Evolutionary conservation across 2,329 filamentous ascomycete species (phyloP), one percentile per base, ranked within the genome.

Genomic region (Amylocarpus encephaloides): DNA sequence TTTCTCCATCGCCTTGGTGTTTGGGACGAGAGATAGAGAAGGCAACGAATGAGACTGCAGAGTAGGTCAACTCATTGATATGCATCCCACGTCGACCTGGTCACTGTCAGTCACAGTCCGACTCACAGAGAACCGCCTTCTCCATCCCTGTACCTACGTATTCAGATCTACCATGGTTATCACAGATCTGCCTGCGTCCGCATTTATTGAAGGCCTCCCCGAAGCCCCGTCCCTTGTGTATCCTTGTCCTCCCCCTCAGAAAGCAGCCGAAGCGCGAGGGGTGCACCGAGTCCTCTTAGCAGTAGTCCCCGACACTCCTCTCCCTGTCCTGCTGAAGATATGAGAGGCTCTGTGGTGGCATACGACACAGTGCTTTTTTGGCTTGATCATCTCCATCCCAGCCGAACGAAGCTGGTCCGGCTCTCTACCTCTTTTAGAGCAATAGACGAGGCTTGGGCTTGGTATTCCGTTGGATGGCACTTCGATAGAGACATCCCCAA

Each of bases 81-180:
- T 45, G 34, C 22, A 48, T 56, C 53, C 53, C 53, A 53, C 51
- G 51, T 48, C 42, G 29, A 32, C 42, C 43, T 50, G 11, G 29
- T 22, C n/a, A n/a, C n/a, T n/a, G n/a, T n/a, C n/a, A n/a, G n/a
- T n/a, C n/a, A n/a, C n/a, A n/a, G n/a, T n/a, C n/a, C n/a, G n/a
- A 15, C 4, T 10, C 15, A 35, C 42, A 50, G 34, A 33, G 41
- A 44, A 33, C 30, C 16, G 29, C 15, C 16, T 30, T 34, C 15
- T 32, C 32, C 7, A 34, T 13, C 22, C 32, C 33, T 30, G 42
- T 41, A 33, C 15, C 33, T 19, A 39, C 11, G 40, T 19, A 34
- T 38, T 34, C 51, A 56, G 54, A 56, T 56, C 54, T 53, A 15
- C 43, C n/a, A 29, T 15, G 33, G 33, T 30, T 44, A 30, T 52